Conservation (phyloP, 495 filamentous ascomycete genomes). For the Penicillium diatomitis region DNA sequence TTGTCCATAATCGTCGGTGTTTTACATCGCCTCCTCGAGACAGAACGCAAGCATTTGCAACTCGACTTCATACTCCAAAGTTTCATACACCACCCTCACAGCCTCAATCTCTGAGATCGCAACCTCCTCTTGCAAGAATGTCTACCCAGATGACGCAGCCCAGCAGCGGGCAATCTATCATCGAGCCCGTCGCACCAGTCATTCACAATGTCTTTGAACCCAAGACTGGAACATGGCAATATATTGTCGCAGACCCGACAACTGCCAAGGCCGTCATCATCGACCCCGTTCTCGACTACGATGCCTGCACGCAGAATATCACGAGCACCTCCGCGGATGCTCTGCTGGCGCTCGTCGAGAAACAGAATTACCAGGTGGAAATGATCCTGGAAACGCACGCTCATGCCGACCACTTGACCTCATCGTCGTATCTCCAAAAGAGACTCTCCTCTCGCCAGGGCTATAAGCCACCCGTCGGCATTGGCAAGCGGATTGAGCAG, state of each 20-base stretch:
- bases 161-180: no score
- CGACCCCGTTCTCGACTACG: constrained; percentile 51
- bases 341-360: constrained; percentile 30
- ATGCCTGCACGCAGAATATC: constrained; percentile 36
- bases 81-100: no score
- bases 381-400: constrained; percentile 51
- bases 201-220: constrained; percentile 37
- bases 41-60: no score
- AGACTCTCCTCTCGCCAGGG: constrained; percentile 21
- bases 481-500: constrained; percentile 44
- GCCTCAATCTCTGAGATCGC: no score
- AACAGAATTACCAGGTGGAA: constrained; percentile 37
- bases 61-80: no score
- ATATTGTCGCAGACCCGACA: constrained; percentile 45
- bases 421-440: constrained; percentile 44
- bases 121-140: no score
- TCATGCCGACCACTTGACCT: constrained; percentile 56
- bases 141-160: no score
- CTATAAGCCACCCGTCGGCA: constrained; percentile 32
- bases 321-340: constrained; percentile 40
- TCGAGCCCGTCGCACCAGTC: constrained; percentile 10
- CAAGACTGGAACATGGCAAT: constrained; percentile 50
- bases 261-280: constrained; percentile 44
- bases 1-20: no score
- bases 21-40: no score